Conservation (phyloP, 2,329 filamentous ascomycete genomes). For the Orbilia brochopaga region DNA sequence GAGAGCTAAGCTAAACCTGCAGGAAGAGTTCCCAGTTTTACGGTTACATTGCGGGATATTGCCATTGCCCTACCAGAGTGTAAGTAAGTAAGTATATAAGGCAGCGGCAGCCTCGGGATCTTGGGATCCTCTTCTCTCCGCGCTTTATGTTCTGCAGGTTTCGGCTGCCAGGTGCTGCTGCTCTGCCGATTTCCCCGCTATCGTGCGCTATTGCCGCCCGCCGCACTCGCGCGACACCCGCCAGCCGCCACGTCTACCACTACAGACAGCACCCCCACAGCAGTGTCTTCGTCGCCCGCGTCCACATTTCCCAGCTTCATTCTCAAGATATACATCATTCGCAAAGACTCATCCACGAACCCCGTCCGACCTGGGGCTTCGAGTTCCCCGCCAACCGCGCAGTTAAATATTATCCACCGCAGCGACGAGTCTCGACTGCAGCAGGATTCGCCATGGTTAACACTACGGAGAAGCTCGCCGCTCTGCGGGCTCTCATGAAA, state of each 20-base stretch:
- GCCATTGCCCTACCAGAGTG: no score
- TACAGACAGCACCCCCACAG: background rate
- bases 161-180: background rate
- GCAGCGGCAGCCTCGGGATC: background rate
- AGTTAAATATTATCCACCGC: background rate
- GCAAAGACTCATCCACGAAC: background rate
- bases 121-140: background rate
- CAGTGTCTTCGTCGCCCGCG: background rate
- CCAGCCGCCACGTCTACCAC: background rate
- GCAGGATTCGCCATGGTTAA: conserved; percentile 63
- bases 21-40: background rate
- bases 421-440: conserved; percentile 14
- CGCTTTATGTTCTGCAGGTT: background rate
- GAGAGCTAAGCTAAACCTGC: background rate
- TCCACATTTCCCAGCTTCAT: background rate
- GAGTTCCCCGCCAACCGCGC: background rate
- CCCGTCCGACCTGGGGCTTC: background rate
- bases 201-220: background rate
- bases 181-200: conserved; percentile 2
- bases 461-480: conserved; percentile 75
- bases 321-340: background rate
- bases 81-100: background rate
- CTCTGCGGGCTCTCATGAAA: conserved; percentile 84
- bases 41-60: background rate
- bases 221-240: background rate